phyloP scores from a whole-genome alignment of 441 rosid genomes.

The Breynia disticha region DNA sequence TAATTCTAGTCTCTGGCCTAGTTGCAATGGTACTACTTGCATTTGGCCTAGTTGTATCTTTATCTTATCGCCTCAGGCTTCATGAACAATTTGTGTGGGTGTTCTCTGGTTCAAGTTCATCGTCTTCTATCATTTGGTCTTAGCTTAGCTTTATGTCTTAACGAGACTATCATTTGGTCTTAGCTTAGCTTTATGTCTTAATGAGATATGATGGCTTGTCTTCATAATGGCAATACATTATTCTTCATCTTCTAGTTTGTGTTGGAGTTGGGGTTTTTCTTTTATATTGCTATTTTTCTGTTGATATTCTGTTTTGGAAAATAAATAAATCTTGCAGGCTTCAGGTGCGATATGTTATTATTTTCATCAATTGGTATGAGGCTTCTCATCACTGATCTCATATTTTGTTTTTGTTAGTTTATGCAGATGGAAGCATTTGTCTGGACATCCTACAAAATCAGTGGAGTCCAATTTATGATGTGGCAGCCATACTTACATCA shows the following conservation, averaged over 20 bases:
- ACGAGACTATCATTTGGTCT: not conserved
- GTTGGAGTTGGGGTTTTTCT: no score
- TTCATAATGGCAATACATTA: no score
- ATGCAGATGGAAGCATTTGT: constrained; percentile 71
- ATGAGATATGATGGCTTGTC: not conserved
- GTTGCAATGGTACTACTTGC: no score
- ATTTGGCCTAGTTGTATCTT: no score
- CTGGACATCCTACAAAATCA: constrained; percentile 67
- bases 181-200: not conserved
- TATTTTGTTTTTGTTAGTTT: constrained; percentile 21
- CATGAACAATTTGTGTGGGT: not conserved
- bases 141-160: not conserved
- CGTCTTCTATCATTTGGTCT: not conserved
- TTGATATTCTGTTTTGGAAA: not conserved
- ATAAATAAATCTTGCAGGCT: no score
- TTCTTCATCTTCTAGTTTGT: not conserved
- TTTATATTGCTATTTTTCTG: not conserved
- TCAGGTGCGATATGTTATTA: no score
- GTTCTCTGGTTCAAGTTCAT: not conserved
- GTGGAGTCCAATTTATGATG: constrained; percentile 74
- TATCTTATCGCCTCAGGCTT: no score
- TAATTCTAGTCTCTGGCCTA: no score
- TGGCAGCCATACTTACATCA: constrained; percentile 68
- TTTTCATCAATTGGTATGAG: not conserved
- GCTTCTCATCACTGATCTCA: not conserved